Base-by-base conservation (phyloP, 1,284 basidiomycete genomes). In the Ceratobasidium sp. region DNA sequence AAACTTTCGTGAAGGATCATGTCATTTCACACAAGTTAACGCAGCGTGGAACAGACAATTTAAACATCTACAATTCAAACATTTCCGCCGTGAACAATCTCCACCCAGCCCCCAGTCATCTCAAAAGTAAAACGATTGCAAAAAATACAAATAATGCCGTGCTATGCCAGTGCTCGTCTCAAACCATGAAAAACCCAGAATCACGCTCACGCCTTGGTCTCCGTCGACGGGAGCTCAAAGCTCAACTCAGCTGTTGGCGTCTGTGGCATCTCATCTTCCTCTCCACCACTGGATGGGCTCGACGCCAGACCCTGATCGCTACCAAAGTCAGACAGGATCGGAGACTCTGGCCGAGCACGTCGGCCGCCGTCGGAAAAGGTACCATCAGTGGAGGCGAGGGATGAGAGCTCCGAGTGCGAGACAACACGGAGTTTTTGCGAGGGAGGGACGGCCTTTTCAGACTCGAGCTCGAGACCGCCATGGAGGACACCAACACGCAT, bases 401-500 rank as follows among this genome's bases (percentile, higher is more conserved):
- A 1, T 7, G 33, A 17, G 60, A 74, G 60, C 49, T 74, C 71
- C 1, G 45, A 7, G 49, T 74, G 71, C 20, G 71, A 74, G 60
- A 74, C 71, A 33, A 76, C 60, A 13, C 76, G 76, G 58, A 92
- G 86, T 33, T 90, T 87, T 80, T 92, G 91, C 69, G 88, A 87
- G 1, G 91, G 91, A 13, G 92, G 92, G 56, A 92, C 87, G 0
- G 83, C 80, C 82, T 89, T 90, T 61, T 84, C 82, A 37, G 80
- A 76, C 81, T 93, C 91, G 76, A 91, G 90, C 78, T 91, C 88
- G 73, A 88, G 86, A 66, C 95, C 95, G 68, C 94, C 94, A 76
- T 92, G 90, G 64, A 97, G 86, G 66, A 94, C 88, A 80, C 95
- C 95, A 53, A 97, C 95, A 73, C 95, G 92, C 87, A 95, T 94